Evolutionary conservation across 192 early-diverging fungal genomes (phyloP).

Genomic region (Diversispora eburnea): DNA sequence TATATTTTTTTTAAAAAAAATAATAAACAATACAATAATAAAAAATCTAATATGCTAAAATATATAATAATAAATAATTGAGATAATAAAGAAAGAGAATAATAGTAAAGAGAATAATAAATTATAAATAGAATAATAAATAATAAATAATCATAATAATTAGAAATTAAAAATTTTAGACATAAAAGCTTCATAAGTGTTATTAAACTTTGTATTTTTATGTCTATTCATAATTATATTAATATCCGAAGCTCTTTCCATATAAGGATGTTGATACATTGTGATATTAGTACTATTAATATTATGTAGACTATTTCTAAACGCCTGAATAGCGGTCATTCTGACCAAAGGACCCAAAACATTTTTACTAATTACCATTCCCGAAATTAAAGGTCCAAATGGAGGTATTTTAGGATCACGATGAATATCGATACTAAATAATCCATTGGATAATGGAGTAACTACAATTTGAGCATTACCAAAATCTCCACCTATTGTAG

Average conservation of each 20-base stretch:
- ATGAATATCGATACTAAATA: conserved; percentile 53
- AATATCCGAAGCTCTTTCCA: conserved; percentile 57
- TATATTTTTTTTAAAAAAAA: no score
- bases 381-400: conserved; percentile 85
- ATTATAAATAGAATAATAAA: neutral
- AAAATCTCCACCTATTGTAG: conserved; percentile 96
- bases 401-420: conserved; percentile 56
- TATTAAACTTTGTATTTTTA: conserved; percentile 46
- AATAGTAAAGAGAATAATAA: neutral
- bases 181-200: conserved; percentile 22
- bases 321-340: conserved; percentile 77
- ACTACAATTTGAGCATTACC: conserved; percentile 94
- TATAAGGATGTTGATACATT: conserved; percentile 55
- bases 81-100: no score
- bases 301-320: conserved; percentile 40
- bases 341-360: conserved; percentile 75
- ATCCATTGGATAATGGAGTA: conserved; percentile 69
- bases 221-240: conserved; percentile 54
- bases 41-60: no score
- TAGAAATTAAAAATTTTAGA: conserved; percentile 13
- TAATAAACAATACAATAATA: no score
- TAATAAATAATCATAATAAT: neutral
- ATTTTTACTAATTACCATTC: conserved; percentile 72
- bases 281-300: conserved; percentile 30
- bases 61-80: no score